Evolutionary conservation across 108 stramenopile genomes (phyloP).

Genomic region (Skeletonema tropicum): DNA sequence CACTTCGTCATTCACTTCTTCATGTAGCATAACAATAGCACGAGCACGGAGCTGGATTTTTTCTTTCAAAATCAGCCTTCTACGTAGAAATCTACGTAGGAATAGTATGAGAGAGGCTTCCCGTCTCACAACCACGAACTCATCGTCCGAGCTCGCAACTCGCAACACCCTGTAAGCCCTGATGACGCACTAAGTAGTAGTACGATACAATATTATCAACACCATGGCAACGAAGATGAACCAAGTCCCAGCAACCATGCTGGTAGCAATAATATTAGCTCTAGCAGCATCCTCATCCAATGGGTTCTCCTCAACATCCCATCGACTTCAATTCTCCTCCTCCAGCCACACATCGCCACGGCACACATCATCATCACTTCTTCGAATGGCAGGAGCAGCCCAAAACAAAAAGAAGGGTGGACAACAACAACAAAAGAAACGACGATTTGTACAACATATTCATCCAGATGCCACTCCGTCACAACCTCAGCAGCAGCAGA

Average conservation of each 20-base stretch:
- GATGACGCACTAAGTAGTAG: not conserved
- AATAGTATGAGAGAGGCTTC: too few relatives aligned
- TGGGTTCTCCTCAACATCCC: not conserved
- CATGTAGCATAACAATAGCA: too few relatives aligned
- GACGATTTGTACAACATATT: conserved; percentile 43
- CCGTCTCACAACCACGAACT: too few relatives aligned
- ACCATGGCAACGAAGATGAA: not conserved
- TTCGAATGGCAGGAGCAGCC: too few relatives aligned
- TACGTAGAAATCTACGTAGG: too few relatives aligned
- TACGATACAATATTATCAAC: too few relatives aligned
- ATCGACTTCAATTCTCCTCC: not conserved
- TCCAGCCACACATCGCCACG: not conserved
- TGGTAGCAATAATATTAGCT: not conserved
- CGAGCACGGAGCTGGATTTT: too few relatives aligned
- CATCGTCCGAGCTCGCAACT: too few relatives aligned
- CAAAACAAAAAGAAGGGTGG: not conserved
- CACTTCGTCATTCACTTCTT: too few relatives aligned
- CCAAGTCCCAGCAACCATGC: not conserved
- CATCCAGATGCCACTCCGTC: conserved; percentile 11
- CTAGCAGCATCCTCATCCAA: not conserved
- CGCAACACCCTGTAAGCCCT: too few relatives aligned
- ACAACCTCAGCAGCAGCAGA: not conserved
- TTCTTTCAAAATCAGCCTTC: too few relatives aligned
- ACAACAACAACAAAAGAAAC: conserved; percentile 24
- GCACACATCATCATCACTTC: not conserved